These are phyloP conservation scores for Fusarium subtropicale DNA, from an alignment of 2,329 filamentous ascomycete species.

Conservation along the genomic window DNA sequence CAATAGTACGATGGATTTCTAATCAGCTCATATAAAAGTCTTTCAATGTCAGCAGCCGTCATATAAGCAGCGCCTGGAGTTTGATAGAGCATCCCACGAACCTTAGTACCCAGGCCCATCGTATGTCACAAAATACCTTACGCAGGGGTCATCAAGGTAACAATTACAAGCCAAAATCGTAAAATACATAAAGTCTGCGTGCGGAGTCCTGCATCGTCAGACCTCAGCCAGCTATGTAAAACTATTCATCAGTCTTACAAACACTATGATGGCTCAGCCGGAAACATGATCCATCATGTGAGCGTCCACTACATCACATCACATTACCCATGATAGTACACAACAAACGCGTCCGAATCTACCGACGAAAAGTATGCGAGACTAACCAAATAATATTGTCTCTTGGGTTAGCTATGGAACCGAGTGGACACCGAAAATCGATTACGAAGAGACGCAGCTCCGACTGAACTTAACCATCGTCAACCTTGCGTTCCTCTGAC, in stretches of 20 bases:
- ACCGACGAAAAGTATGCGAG: not conserved
- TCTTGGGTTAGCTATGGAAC: not conserved
- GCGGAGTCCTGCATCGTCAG: not conserved
- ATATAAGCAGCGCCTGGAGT: not conserved
- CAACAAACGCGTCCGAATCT: conserved; percentile 8
- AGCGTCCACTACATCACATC: conserved; percentile 27
- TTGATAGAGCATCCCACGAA: not conserved
- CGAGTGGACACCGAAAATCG: not conserved
- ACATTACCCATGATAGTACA: conserved; percentile 28
- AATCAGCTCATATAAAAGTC: not conserved
- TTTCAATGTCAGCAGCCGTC: no score
- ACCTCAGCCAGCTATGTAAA: not conserved
- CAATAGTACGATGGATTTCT: not conserved
- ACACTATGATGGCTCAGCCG: conserved; percentile 34
- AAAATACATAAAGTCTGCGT: not conserved
- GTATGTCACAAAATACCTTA: not conserved
- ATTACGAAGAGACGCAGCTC: conserved; percentile 6
- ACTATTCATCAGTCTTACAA: not conserved
- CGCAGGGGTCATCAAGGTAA: not conserved
- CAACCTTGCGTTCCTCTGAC: conserved; percentile 40
- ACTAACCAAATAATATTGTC: not conserved
- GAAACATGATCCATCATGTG: conserved; percentile 44
- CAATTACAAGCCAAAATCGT: not conserved
- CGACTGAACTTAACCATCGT: conserved; percentile 11
- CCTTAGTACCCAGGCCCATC: not conserved